These are phyloP conservation scores for Aphanomyces astaci DNA, from an alignment of 352 stramenopile species.

Conservation along the genomic window DNA sequence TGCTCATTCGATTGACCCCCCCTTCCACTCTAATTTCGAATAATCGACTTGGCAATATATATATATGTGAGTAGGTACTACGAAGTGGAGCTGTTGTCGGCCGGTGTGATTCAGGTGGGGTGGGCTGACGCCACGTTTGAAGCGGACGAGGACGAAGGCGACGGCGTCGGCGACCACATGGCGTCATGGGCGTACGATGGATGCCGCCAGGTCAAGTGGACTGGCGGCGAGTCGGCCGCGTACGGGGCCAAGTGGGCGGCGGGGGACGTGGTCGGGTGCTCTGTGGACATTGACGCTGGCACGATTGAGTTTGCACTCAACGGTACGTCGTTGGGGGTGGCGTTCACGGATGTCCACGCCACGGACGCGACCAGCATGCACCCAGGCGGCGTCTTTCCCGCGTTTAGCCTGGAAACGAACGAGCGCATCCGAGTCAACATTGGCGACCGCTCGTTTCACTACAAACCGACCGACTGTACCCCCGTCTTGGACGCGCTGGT, in stretches of 20 bases:
- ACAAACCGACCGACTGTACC: slow-evolving; percentile 35
- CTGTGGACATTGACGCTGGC: slow-evolving; percentile 66
- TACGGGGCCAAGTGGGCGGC: slow-evolving; percentile 61
- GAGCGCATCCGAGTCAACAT: slow-evolving; percentile 83
- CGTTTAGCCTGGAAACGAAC: slow-evolving; percentile 71
- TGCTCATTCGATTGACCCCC: no score
- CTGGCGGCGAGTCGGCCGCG: slow-evolving; percentile 43
- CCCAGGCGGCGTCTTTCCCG: slow-evolving; percentile 54
- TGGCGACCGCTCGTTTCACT: slow-evolving; percentile 64
- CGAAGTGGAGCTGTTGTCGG: slow-evolving; percentile 83
- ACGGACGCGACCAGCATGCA: neutral
- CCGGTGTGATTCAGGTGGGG: slow-evolving; percentile 87
- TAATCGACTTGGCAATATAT: no score
- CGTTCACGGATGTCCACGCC: slow-evolving; percentile 42
- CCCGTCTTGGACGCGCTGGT: slow-evolving; percentile 41
- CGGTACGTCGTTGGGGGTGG: slow-evolving; percentile 52
- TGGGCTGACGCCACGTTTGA: slow-evolving; percentile 81
- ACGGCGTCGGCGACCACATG: slow-evolving; percentile 86
- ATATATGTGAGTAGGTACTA: slow-evolving; percentile 56
- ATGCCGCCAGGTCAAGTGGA: slow-evolving; percentile 80
- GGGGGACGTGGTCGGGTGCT: slow-evolving; percentile 85
- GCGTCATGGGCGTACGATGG: slow-evolving; percentile 89
- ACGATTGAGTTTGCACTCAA: slow-evolving; percentile 81
- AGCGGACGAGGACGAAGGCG: slow-evolving; percentile 64
- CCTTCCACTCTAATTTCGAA: no score